These are phyloP conservation scores for Boletellus ananas DNA, from an alignment of 768 basidiomycete genomes.

Conservation along the genomic window DNA sequence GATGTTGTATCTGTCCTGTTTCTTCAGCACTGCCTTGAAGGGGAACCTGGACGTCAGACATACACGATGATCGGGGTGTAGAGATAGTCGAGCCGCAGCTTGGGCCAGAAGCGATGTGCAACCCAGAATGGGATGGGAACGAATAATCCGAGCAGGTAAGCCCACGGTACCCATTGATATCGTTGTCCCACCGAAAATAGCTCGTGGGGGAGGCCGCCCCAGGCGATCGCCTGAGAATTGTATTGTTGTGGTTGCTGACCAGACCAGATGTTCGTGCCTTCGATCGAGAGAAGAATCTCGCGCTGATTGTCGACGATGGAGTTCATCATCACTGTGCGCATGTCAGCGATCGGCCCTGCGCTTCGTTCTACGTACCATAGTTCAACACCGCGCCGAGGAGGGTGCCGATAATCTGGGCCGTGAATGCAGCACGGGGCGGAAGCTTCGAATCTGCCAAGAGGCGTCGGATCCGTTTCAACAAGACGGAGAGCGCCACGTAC, in stretches of 20 bases:
- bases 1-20: not conserved
- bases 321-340: conserved; percentile 53
- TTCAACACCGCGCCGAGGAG: no score
- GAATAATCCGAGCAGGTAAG: conserved; percentile 31
- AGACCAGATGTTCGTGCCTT: conserved; percentile 45
- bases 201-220: conserved; percentile 37
- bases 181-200: conserved; percentile 31
- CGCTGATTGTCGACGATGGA: conserved; percentile 50
- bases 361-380: conserved; percentile 36
- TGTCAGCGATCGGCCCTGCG: not conserved
- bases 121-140: conserved; percentile 42
- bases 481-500: no score
- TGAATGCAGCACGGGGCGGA: no score
- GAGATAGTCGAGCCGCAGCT: conserved; percentile 21
- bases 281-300: conserved; percentile 47
- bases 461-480: no score
- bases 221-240: conserved; percentile 35
- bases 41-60: not conserved
- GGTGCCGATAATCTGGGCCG: no score
- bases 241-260: conserved; percentile 29
- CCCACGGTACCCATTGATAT: conserved; percentile 41
- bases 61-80: conserved; percentile 32
- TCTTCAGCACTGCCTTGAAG: no score
- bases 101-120: conserved; percentile 34
- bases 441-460: no score